phyloP scores from a whole-genome alignment of 148 eudicot genomes.

The Vaccinium myrtillus region DNA sequence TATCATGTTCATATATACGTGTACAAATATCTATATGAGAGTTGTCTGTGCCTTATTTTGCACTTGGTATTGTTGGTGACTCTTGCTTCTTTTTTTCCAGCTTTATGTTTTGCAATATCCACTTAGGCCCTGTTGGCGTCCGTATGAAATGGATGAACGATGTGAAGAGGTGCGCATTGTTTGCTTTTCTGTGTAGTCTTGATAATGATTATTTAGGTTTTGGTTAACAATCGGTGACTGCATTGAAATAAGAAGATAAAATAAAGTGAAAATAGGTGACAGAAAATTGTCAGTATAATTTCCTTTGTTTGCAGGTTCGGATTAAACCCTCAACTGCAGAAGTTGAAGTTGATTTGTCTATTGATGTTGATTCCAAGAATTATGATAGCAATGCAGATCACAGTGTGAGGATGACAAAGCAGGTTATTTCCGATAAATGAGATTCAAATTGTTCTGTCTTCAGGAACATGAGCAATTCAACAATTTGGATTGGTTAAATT shows the following conservation, averaged over 20 bases:
- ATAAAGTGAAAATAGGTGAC: background rate
- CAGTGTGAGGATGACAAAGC: slow-evolving; percentile 37
- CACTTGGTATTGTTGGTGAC: background rate
- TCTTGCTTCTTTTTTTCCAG: slow-evolving; percentile 44
- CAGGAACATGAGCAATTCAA: background rate
- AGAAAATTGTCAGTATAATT: background rate
- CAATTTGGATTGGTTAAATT: background rate
- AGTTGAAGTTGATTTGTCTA: slow-evolving; percentile 68
- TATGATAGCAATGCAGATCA: slow-evolving; percentile 34
- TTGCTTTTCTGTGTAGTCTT: background rate
- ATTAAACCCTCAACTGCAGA: slow-evolving; percentile 54
- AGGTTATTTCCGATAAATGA: slow-evolving; percentile 40
- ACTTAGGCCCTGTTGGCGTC: slow-evolving; percentile 79
- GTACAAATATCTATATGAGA: background rate
- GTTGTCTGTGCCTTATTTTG: background rate
- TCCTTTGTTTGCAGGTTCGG: slow-evolving; percentile 53
- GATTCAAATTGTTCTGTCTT: slow-evolving; percentile 5
- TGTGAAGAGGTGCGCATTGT: slow-evolving; percentile 57
- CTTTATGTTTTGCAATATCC: slow-evolving; percentile 84
- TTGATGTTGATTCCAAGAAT: slow-evolving; percentile 55
- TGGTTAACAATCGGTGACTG: background rate
- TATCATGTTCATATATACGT: background rate
- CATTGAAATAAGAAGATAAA: background rate
- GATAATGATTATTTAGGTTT: background rate
- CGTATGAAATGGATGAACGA: slow-evolving; percentile 73